phyloP scores from a whole-genome alignment of 352 stramenopile genomes.

The Phytopythium aichiense region DNA sequence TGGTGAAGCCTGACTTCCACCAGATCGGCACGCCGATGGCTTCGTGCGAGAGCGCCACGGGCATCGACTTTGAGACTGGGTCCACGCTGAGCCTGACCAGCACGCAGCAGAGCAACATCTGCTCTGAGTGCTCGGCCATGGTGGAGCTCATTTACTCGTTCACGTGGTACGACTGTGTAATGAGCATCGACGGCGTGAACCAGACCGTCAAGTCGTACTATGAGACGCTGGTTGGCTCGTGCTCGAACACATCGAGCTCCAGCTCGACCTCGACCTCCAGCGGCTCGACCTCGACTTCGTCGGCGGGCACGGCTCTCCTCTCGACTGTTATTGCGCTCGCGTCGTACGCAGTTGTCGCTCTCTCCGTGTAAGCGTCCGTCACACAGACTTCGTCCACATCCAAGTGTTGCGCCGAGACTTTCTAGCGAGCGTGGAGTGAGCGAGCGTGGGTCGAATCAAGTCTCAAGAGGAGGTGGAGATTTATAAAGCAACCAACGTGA shows the following conservation, averaged over 20 bases:
- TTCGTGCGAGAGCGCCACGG: constrained; percentile 11
- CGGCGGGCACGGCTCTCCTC: background rate
- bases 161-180: constrained; percentile 14
- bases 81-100: constrained; percentile 5
- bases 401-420: background rate
- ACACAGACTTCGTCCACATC: background rate
- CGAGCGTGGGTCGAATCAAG: background rate
- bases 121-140: constrained; percentile 13
- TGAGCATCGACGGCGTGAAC: constrained; percentile 14
- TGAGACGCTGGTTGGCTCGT: constrained; percentile 12
- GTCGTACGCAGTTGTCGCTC: background rate
- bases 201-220: constrained; percentile 17
- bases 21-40: constrained; percentile 13
- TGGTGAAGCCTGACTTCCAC: constrained; percentile 12
- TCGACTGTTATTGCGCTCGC: background rate
- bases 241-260: constrained; percentile 3
- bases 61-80: constrained; percentile 10
- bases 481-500: constrained; percentile 1
- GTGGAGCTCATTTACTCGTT: constrained; percentile 9
- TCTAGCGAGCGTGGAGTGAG: background rate
- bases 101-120: constrained; percentile 11
- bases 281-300: constrained; percentile 1
- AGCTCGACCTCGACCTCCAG: background rate
- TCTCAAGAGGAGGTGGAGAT: background rate
- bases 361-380: background rate